These are phyloP conservation scores for Cercospora zeina DNA, from an alignment of 2,329 filamentous ascomycete genomes.

Conservation along the genomic window DNA sequence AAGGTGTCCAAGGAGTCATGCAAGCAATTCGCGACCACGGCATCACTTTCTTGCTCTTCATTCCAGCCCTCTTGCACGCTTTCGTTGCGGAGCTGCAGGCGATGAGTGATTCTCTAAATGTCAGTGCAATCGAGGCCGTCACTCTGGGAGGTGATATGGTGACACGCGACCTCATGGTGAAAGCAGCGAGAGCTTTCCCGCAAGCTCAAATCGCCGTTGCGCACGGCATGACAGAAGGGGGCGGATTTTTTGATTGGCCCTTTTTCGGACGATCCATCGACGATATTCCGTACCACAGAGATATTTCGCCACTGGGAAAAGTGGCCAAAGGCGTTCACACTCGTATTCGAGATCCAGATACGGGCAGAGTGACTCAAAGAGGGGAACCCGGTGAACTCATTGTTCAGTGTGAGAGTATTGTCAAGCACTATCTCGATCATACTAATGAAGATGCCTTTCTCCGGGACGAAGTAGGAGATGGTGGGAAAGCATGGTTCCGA, in stretches of 20 bases:
- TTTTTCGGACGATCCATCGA: constrained; percentile 15
- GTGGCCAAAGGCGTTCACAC: constrained; percentile 19
- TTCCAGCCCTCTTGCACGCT: constrained; percentile 25
- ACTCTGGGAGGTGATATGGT: constrained; percentile 25
- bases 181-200: constrained; percentile 21
- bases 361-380: constrained; percentile 9
- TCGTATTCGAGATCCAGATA: constrained; percentile 26
- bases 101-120: constrained; percentile 2
- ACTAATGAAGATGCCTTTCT: constrained; percentile 27
- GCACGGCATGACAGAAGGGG: constrained; percentile 30
- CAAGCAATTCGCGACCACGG: constrained; percentile 22
- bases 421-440: constrained; percentile 29
- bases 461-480: constrained; percentile 18
- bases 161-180: constrained; percentile 21
- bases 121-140: constrained; percentile 13
- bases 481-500: constrained; percentile 29
- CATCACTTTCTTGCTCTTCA: constrained; percentile 22
- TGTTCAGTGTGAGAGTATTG: constrained; percentile 15
- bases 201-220: constrained; percentile 12
- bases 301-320: constrained; percentile 25
- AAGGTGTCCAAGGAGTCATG: constrained; percentile 14
- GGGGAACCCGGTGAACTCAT: constrained; percentile 29
- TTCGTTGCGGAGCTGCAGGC: constrained; percentile 19
- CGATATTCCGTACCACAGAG: constrained; percentile 21
- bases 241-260: constrained; percentile 26